These are phyloP conservation scores for Sanghuangporus sanghuang DNA, from an alignment of 1,284 basidiomycete species.

Conservation along the genomic window DNA sequence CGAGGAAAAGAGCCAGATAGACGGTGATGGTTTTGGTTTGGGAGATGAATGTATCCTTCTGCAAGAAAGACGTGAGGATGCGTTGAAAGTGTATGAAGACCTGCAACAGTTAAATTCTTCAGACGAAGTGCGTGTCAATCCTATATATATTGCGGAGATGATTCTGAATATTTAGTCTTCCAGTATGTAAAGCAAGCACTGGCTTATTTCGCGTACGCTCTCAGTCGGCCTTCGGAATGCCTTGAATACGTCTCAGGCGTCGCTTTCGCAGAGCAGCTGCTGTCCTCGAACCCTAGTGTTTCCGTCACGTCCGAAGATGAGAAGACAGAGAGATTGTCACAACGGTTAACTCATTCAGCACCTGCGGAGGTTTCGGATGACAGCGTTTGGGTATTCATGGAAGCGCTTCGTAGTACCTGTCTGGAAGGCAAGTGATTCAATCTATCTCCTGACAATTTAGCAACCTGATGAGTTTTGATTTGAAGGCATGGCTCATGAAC, in stretches of 20 bases:
- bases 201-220: slow-evolving; percentile 75
- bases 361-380: slow-evolving; percentile 54
- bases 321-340: slow-evolving; percentile 36
- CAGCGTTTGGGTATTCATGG: slow-evolving; percentile 58
- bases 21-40: slow-evolving; percentile 38
- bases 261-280: slow-evolving; percentile 41
- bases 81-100: slow-evolving; percentile 40
- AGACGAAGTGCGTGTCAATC: slow-evolving; percentile 51
- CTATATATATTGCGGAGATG: slow-evolving; percentile 11
- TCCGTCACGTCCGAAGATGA: slow-evolving; percentile 32
- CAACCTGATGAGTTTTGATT: background rate
- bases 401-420: slow-evolving; percentile 61
- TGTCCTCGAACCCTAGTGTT: slow-evolving; percentile 42
- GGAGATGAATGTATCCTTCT: slow-evolving; percentile 52
- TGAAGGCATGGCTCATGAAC: slow-evolving; percentile 27
- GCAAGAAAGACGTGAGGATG: slow-evolving; percentile 52
- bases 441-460: background rate
- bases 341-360: slow-evolving; percentile 32
- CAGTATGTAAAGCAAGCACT: slow-evolving; percentile 59
- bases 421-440: slow-evolving; percentile 50
- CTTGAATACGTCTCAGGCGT: slow-evolving; percentile 53
- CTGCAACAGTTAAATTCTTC: slow-evolving; percentile 47
- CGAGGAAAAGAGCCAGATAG: slow-evolving; percentile 38
- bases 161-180: background rate
- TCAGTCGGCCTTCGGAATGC: slow-evolving; percentile 61